Evolutionary conservation across 768 basidiomycete genomes (phyloP).

Genomic region (Podaxis rugospora): DNA sequence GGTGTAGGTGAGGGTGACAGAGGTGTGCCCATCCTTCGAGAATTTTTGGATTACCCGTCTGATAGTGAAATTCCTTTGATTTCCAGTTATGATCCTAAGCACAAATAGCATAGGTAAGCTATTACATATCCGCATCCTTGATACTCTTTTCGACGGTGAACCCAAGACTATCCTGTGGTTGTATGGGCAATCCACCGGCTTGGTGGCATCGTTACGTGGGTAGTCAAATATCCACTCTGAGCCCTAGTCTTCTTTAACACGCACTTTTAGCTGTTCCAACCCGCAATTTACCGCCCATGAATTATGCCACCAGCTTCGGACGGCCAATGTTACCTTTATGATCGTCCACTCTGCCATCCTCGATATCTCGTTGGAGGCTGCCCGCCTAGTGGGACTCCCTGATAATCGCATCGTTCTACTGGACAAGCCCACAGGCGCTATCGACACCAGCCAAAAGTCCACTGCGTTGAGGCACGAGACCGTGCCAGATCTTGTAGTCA

Average conservation of each 20-base stretch:
- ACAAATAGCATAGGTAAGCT: constrained; percentile 49
- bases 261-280: constrained; percentile 44
- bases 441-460: background rate
- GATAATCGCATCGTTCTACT: constrained; percentile 44
- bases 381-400: constrained; percentile 30
- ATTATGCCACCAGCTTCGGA: constrained; percentile 44
- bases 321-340: constrained; percentile 37
- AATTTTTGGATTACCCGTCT: background rate
- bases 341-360: constrained; percentile 43
- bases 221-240: background rate
- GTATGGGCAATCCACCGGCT: constrained; percentile 50
- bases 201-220: constrained; percentile 49
- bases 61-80: background rate
- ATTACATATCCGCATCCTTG: background rate
- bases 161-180: constrained; percentile 37
- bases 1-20: constrained; percentile 3
- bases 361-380: constrained; percentile 39
- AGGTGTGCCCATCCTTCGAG: constrained; percentile 15
- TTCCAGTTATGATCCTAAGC: constrained; percentile 45
- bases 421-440: constrained; percentile 18
- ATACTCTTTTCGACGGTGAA: background rate
- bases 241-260: background rate
- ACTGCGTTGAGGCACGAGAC: constrained; percentile 11
- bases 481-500: constrained; percentile 23
- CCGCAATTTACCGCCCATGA: constrained; percentile 50